Conservation (phyloP, 2,329 filamentous ascomycete species). For the Trichoderma brevicompactum region DNA sequence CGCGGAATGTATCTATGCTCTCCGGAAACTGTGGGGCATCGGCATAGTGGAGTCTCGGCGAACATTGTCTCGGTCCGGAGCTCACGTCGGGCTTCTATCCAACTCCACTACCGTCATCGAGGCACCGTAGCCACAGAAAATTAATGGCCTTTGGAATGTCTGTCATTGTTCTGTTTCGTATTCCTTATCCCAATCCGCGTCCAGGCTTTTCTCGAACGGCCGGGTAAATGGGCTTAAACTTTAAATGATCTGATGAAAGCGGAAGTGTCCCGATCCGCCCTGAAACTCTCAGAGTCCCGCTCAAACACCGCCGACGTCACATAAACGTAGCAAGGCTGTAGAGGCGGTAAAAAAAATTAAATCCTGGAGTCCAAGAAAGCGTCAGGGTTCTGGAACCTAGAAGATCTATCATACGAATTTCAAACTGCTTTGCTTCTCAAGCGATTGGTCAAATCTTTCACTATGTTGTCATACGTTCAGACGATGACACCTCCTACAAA, state of each 20-base stretch:
- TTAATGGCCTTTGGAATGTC: neutral
- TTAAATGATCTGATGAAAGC: conserved; percentile 9
- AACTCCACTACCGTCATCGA: no score
- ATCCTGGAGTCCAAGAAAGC: neutral
- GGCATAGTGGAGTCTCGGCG: conserved; percentile 11
- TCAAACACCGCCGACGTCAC: conserved; percentile 25
- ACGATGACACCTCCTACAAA: conserved; percentile 14
- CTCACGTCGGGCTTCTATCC: neutral
- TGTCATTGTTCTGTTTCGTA: neutral
- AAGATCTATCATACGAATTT: neutral
- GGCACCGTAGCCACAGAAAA: no score
- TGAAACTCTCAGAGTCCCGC: neutral
- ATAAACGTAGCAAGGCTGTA: conserved; percentile 6
- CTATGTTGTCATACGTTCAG: conserved; percentile 15
- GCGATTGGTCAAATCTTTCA: neutral
- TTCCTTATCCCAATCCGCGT: neutral
- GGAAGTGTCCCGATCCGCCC: neutral
- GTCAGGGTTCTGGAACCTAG: neutral
- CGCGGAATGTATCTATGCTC: no score
- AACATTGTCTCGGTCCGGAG: neutral
- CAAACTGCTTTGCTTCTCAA: neutral
- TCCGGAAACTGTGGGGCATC: conserved; percentile 16
- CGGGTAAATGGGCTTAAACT: neutral
- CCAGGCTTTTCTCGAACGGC: neutral
- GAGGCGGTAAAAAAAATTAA: neutral